Evolutionary conservation across 345 rosid genomes (phyloP).

Genomic region (Bretschneidera sinensis): DNA sequence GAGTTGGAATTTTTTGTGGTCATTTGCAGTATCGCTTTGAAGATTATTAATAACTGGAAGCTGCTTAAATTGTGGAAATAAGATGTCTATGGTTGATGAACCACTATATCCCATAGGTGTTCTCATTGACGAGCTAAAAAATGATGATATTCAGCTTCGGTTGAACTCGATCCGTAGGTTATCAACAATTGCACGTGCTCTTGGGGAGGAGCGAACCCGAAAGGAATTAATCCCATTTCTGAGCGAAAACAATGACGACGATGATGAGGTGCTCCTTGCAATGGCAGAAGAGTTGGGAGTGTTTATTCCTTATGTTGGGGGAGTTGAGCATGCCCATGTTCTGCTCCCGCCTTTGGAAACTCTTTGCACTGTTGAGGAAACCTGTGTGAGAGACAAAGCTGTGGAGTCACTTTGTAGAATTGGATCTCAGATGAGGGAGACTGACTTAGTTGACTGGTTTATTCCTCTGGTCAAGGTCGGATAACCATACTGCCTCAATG

Average conservation of each 20-base stretch:
- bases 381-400: constrained; percentile 81
- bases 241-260: constrained; percentile 80
- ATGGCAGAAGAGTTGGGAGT: constrained; percentile 86
- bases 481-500: not conserved
- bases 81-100: constrained; percentile 67
- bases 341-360: constrained; percentile 74
- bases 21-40: constrained; percentile 8
- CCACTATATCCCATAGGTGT: constrained; percentile 79
- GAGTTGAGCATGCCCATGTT: constrained; percentile 70
- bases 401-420: constrained; percentile 74
- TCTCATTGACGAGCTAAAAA: constrained; percentile 75
- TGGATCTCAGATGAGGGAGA: constrained; percentile 85
- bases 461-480: constrained; percentile 73
- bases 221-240: constrained; percentile 78
- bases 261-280: constrained; percentile 80
- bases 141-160: constrained; percentile 84
- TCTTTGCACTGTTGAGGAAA: constrained; percentile 70
- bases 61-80: constrained; percentile 8
- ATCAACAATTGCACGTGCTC: constrained; percentile 86
- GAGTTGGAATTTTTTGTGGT: not conserved
- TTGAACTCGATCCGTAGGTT: constrained; percentile 76
- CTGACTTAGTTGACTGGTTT: constrained; percentile 66
- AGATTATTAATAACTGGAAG: constrained; percentile 11
- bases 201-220: constrained; percentile 78
- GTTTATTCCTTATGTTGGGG: constrained; percentile 83